Percentiles rank a stretch among this genome's conserved stretches.
phyloP scores from a whole-genome alignment of 2,329 filamentous ascomycete genomes.

The Talaromyces sp. region DNA sequence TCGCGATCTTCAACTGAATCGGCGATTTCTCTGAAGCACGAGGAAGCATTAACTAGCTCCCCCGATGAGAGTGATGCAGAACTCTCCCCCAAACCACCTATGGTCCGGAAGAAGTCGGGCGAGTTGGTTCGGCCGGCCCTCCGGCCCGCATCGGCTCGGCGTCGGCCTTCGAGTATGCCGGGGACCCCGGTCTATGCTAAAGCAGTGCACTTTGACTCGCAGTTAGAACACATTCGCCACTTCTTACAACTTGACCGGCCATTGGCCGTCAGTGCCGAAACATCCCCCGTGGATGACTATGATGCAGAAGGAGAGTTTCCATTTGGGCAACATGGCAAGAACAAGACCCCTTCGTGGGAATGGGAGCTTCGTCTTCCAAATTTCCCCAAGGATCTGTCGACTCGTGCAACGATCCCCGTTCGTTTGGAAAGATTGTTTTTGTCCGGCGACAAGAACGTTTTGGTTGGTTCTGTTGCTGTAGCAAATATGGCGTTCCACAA shows the following conservation, averaged over 20 bases:
- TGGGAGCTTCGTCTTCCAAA: conserved; percentile 88
- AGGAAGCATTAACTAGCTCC: conserved; percentile 46
- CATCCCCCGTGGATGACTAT: conserved; percentile 86
- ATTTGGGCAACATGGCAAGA: conserved; percentile 61
- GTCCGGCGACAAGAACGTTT: conserved; percentile 80
- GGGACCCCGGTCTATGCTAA: conserved; percentile 95
- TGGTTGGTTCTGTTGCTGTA: conserved; percentile 82
- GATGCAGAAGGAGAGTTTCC: conserved; percentile 89
- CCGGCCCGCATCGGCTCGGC: conserved; percentile 70
- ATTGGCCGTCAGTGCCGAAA: conserved; percentile 91
- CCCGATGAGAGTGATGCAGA: conserved; percentile 58
- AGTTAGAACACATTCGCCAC: conserved; percentile 93
- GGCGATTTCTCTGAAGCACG: conserved; percentile 50
- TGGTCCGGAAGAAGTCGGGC: conserved; percentile 97
- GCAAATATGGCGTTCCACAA: conserved; percentile 91
- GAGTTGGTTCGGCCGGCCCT: conserved; percentile 93
- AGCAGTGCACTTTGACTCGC: conserved; percentile 96
- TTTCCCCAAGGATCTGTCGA: conserved; percentile 70
- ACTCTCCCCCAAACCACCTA: conserved; percentile 74
- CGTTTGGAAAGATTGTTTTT: conserved; percentile 84
- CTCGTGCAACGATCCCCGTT: conserved; percentile 65
- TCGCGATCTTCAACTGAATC: conserved; percentile 63
- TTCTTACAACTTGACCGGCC: conserved; percentile 93
- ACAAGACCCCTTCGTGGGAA: conserved; percentile 64
- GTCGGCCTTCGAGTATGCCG: conserved; percentile 93